Evolutionary conservation across 768 basidiomycete genomes (phyloP), one percentile per base, ranked within the genome.

Genomic region (Mycena crocata): DNA sequence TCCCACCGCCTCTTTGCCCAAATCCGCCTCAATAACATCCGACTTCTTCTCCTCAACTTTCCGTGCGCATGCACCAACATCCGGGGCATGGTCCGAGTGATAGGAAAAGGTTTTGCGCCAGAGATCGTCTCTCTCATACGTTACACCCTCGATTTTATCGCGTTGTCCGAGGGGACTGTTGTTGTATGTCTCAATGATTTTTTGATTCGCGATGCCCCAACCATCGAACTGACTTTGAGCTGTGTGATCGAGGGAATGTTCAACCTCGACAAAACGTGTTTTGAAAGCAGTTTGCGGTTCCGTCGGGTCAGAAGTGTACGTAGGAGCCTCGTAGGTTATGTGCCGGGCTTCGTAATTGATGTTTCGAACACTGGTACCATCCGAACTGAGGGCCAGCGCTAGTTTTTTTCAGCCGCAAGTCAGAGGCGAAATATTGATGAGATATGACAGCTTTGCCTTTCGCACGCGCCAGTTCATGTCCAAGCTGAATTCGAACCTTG

Each of bases 221-320:
- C 66, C 67, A 5, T 57, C 37, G 19, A 72, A 58, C 62, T 74
- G 73, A 8, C 66, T 69, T 49, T 73, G 56, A 23, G 69, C 73
- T 1, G 73, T 72, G 45, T 75, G 75, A 28, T 74, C 62, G 1
- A 67, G 24, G 1, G 66, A 57, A 3, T 70, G 57, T 1, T 37
- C 21, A 23, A 74, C 46, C 15, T 62, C 64, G n/a, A 68, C 49
- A 30, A 62, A 39, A 15, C 65, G 59, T 9, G 61, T 67, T 5
- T 21, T 5, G 19, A 42, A 52, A 10, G 46, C 34, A 12, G 17
- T 21, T 10, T 34, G n/a, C 12, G 64, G 28, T 1, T 34, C 57
- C 8, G 26, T 26, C 32, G 46, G 44, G 45, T 66, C 57, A 3
- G 57, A n/a, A 30, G 30, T 31, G 57, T 66, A 66, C 17, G 48